phyloP scores from a whole-genome alignment of 2,329 filamentous ascomycete species.

The Didymosphaeria variabile region DNA sequence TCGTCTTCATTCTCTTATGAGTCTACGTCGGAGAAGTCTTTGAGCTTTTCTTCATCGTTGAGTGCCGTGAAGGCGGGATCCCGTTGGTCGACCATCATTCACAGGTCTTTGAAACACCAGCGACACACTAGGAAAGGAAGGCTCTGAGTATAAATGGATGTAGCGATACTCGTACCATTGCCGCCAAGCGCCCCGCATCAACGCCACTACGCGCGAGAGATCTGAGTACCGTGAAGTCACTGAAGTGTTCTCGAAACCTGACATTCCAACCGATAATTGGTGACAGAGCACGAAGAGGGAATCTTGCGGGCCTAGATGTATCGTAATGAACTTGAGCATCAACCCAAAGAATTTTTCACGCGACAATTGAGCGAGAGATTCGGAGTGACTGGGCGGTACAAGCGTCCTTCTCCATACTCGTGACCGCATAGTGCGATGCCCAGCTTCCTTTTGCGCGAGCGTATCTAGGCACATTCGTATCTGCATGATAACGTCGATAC shows the following conservation, averaged over 20 bases:
- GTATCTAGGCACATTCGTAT: not conserved
- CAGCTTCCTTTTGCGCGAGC: slow-evolving; percentile 1
- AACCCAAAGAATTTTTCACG: not conserved
- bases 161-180: not conserved
- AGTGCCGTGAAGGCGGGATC: not conserved
- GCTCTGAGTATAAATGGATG: not conserved
- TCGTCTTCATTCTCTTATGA: not conserved
- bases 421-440: not conserved
- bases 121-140: not conserved
- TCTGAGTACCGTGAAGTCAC: not conserved
- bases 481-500: slow-evolving; percentile 1
- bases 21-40: slow-evolving; percentile 11
- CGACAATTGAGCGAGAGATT: not conserved
- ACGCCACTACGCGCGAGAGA: slow-evolving; percentile 6
- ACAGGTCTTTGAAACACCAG: not conserved
- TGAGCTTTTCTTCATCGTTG: slow-evolving; percentile 13
- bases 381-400: too few species aligned
- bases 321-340: not conserved
- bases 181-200: not conserved
- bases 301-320: not conserved
- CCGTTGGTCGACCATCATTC: not conserved
- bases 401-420: not conserved
- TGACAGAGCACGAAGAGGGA: not conserved
- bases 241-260: not conserved
- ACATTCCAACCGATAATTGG: not conserved